Conservation (phyloP, 176 grass and related monocot species). For the Carex scoparia region DNA sequence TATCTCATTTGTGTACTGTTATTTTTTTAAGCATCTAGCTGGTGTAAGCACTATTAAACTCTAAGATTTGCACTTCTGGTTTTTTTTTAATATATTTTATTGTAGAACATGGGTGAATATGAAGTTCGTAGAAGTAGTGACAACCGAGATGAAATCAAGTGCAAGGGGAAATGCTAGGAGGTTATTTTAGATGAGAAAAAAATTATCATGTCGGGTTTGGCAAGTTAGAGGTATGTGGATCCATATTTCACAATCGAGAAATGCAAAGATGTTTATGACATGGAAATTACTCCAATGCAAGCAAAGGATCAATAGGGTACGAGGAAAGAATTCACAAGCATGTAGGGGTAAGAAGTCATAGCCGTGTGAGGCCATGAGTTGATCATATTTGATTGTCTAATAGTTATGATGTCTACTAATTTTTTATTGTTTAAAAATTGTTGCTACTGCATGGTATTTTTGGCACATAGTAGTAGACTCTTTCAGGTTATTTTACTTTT, state of each 20-base stretch:
- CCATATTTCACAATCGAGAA: neutral
- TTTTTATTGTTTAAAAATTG: too few relatives aligned
- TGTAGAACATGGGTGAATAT: neutral
- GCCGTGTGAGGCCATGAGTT: too few relatives aligned
- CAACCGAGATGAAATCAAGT: neutral
- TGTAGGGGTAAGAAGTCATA: too few relatives aligned
- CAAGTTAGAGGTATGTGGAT: neutral
- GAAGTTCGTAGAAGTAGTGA: constrained; percentile 9
- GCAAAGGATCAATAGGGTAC: neutral
- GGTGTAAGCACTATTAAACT: too few relatives aligned
- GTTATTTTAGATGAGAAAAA: constrained; percentile 13
- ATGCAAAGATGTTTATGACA: neutral
- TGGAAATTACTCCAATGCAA: neutral
- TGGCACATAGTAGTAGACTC: too few relatives aligned
- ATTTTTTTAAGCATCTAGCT: too few relatives aligned
- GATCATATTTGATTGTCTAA: too few relatives aligned
- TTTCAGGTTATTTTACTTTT: too few relatives aligned
- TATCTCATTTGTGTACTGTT: too few relatives aligned
- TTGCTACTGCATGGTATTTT: too few relatives aligned
- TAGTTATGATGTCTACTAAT: too few relatives aligned
- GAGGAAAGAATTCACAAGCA: too few relatives aligned
- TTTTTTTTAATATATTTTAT: neutral
- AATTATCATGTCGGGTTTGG: neutral
- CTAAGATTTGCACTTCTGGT: neutral
- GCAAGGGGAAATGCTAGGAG: neutral